A percentile compares a stretch with the other conserved stretches of the same genome.
Conservation (phyloP, 2,329 filamentous ascomycete genomes). For the Cladobotryum protrusum region DNA sequence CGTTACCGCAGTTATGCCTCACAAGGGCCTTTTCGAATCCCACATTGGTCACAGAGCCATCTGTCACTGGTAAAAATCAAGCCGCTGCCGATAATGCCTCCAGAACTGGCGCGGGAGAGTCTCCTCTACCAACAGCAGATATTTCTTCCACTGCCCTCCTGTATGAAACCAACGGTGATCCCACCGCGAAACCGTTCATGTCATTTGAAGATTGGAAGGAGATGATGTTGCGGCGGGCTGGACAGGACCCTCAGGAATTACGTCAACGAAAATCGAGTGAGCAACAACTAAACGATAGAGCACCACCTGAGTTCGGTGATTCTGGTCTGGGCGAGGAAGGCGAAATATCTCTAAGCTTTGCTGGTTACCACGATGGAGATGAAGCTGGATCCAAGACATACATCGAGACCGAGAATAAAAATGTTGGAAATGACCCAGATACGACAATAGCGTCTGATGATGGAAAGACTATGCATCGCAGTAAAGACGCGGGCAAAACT, state of each 20-base stretch:
- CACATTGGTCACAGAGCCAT: slow-evolving; percentile 12
- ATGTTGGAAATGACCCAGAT: slow-evolving; percentile 16
- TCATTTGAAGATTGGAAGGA: slow-evolving; percentile 99
- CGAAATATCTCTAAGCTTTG: slow-evolving; percentile 64
- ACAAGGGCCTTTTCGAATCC: slow-evolving; percentile 51
- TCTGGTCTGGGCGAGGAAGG: slow-evolving; percentile 80
- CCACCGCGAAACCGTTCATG: slow-evolving; percentile 56
- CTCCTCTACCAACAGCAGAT: background rate
- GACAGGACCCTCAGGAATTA: slow-evolving; percentile 64
- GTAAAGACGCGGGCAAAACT: slow-evolving; percentile 92
- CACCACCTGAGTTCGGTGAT: slow-evolving; percentile 59
- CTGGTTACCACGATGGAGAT: slow-evolving; percentile 25
- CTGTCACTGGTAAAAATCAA: background rate
- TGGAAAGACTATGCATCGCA: slow-evolving; percentile 53
- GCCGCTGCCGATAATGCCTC: background rate
- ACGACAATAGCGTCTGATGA: slow-evolving; percentile 42
- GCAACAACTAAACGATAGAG: slow-evolving; percentile 38
- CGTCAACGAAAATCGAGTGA: slow-evolving; percentile 54
- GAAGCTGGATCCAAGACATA: slow-evolving; percentile 3
- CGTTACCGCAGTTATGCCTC: slow-evolving; percentile 68
- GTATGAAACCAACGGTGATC: slow-evolving; percentile 9
- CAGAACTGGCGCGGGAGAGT: background rate
- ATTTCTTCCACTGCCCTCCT: background rate
- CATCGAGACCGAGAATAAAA: background rate
- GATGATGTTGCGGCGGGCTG: slow-evolving; percentile 79